Evolutionary conservation across 1,284 basidiomycete species (phyloP), one percentile per base, ranked within the genome.

Genomic region (Irpex sp.): DNA sequence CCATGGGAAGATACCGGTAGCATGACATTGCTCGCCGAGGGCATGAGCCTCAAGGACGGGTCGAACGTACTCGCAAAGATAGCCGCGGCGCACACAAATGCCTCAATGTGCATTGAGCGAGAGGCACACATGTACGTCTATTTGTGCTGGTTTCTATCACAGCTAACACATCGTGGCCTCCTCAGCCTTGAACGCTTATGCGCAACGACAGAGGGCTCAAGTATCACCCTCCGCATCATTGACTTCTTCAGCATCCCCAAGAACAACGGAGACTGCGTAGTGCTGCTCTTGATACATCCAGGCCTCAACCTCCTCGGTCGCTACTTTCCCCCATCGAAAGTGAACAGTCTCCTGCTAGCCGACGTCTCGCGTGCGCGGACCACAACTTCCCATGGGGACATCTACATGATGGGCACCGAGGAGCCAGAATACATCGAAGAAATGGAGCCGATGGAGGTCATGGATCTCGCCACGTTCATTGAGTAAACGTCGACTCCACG

Each of bases 391-490:
- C 79, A 81, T 65, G 80, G 76, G 7, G 85, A 86, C 66, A 75
- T 81, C 13, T 81, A 81, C 67, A 84, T 86, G 81, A 76, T 76
- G 71, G 78, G 76, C 5, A 71, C 78, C 19, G 83, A 81, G 63
- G 83, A 84, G 61, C 71, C 76, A 7, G 81, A 82, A 61, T 69
- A 77, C 26, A 72, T 77, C 59, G 84, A 83, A 61, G 85, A 84
- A 64, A 78, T 82, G 74, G 86, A 85, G 66, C 80, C 78, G 9
- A 84, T 84, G 62, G 87, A 88, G 69, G 84, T 88, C 58, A 89
- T 91, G 85, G 88, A 91, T 73, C 76, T 91, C 26, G 88, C 88
- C 13, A 85, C 87, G 0, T 91, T 90, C 71, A 77, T 91, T 5
- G 88, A 91, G 87, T 88, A 68, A 63, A 34, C 31, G 31, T 34